A percentile compares a stretch with the other conserved stretches of the same genome.
phyloP scores from a whole-genome alignment of 1,139 yeast genomes.

The Suhomyces terraborum region DNA sequence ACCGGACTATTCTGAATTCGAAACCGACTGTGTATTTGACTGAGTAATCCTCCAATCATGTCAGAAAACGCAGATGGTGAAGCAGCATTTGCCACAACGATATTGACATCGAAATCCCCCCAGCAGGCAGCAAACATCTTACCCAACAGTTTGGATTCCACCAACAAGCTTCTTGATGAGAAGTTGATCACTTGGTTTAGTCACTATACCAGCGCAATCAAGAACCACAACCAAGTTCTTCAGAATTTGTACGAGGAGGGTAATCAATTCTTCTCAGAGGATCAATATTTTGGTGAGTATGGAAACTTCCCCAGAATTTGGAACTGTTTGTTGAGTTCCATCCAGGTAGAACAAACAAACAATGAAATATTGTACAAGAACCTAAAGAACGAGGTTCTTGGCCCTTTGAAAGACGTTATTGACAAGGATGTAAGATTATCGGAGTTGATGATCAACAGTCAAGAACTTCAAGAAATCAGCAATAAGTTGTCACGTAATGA shows the following conservation, averaged over 20 bases:
- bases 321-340: slow-evolving; percentile 54
- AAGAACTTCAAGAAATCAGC: slow-evolving; percentile 43
- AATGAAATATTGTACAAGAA: slow-evolving; percentile 54
- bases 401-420: slow-evolving; percentile 54
- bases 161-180: slow-evolving; percentile 18
- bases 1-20: background rate
- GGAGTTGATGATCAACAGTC: slow-evolving; percentile 44
- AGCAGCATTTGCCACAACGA: slow-evolving; percentile 38
- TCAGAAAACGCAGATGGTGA: slow-evolving; percentile 6
- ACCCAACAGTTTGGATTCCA: slow-evolving; percentile 33
- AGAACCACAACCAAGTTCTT: slow-evolving; percentile 17
- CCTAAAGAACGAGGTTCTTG: slow-evolving; percentile 57
- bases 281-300: slow-evolving; percentile 36
- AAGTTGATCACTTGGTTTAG: slow-evolving; percentile 20
- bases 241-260: slow-evolving; percentile 19
- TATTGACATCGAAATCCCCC: slow-evolving; percentile 47
- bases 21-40: background rate
- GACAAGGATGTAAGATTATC: slow-evolving; percentile 54
- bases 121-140: slow-evolving; percentile 45
- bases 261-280: slow-evolving; percentile 15
- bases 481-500: slow-evolving; percentile 21
- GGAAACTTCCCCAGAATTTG: slow-evolving; percentile 61
- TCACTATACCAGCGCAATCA: slow-evolving; percentile 18
- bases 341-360: slow-evolving; percentile 54
- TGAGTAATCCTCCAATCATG: slow-evolving; percentile 4